Conservation (phyloP, 805 yeast species). For the Candida succiphila region DNA sequence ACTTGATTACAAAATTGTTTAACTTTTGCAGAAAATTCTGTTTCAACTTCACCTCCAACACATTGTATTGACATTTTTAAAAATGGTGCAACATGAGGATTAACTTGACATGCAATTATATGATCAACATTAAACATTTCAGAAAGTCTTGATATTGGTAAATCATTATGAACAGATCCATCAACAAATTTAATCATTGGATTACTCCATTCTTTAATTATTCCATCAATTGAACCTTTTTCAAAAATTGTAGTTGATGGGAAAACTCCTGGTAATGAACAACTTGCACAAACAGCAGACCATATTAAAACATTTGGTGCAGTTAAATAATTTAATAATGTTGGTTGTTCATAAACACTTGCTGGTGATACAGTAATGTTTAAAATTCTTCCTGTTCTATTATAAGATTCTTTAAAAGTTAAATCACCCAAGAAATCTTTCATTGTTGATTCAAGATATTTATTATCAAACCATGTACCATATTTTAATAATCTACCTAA, state of each 20-base stretch:
- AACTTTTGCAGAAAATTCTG: slow-evolving; percentile 44
- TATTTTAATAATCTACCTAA: slow-evolving; percentile 60
- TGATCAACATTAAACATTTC: slow-evolving; percentile 98
- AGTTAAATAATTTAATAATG: slow-evolving; percentile 68
- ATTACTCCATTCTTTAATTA: slow-evolving; percentile 73
- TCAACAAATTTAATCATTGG: slow-evolving; percentile 76
- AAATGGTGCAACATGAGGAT: slow-evolving; percentile 91
- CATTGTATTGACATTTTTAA: slow-evolving; percentile 58
- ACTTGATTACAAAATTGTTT: slow-evolving; percentile 41
- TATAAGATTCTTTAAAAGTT: slow-evolving; percentile 90
- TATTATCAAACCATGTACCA: slow-evolving; percentile 85
- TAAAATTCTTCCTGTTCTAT: slow-evolving; percentile 85
- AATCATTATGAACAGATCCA: slow-evolving; percentile 91
- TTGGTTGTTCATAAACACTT: slow-evolving; percentile 82
- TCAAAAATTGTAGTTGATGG: slow-evolving; percentile 81
- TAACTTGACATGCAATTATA: slow-evolving; percentile 95
- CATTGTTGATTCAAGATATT: slow-evolving; percentile 65
- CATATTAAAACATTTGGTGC: slow-evolving; percentile 76
- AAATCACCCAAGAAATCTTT: slow-evolving; percentile 73
- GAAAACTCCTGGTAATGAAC: slow-evolving; percentile 89
- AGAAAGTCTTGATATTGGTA: slow-evolving; percentile 81
- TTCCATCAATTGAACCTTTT: slow-evolving; percentile 65
- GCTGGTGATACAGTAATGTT: slow-evolving; percentile 93
- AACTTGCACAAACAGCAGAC: slow-evolving; percentile 90
- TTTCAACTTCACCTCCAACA: slow-evolving; percentile 61